Conservation (phyloP, 1,284 basidiomycete genomes). For the Athelia psychrophila region DNA sequence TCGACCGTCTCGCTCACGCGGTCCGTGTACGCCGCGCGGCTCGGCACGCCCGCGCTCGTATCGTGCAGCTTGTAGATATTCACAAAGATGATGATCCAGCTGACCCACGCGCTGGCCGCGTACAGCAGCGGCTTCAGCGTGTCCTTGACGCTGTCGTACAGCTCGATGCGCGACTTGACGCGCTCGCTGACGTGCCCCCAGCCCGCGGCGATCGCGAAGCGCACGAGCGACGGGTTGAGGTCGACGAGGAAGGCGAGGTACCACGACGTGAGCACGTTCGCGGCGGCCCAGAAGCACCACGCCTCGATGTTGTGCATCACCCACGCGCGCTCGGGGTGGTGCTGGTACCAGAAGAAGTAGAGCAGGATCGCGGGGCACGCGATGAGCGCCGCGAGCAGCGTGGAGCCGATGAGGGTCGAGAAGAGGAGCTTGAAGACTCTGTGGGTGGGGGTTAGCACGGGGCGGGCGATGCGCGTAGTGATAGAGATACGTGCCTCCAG, state of each 20-base stretch:
- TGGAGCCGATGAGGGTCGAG: constrained; percentile 69
- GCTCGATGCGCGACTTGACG: constrained; percentile 62
- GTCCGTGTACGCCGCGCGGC: constrained; percentile 55
- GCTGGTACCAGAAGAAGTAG: constrained; percentile 67
- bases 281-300: constrained; percentile 78
- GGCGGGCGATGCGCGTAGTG: neutral
- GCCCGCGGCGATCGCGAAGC: constrained; percentile 48
- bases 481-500: constrained; percentile 43
- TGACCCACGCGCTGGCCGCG: constrained; percentile 61
- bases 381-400: constrained; percentile 57
- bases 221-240: constrained; percentile 53
- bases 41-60: constrained; percentile 32
- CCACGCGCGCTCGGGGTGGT: constrained; percentile 52
- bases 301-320: constrained; percentile 67
- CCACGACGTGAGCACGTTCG: constrained; percentile 75
- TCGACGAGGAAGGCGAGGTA: constrained; percentile 69
- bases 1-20: constrained; percentile 45
- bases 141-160: constrained; percentile 66
- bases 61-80: constrained; percentile 59
- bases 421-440: constrained; percentile 59
- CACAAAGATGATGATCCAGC: constrained; percentile 69
- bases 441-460: neutral
- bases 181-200: constrained; percentile 76
- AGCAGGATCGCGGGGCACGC: constrained; percentile 58
- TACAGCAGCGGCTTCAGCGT: constrained; percentile 69